phyloP scores from a whole-genome alignment of 176 grass and related monocot species.

The Avena sativa region DNA sequence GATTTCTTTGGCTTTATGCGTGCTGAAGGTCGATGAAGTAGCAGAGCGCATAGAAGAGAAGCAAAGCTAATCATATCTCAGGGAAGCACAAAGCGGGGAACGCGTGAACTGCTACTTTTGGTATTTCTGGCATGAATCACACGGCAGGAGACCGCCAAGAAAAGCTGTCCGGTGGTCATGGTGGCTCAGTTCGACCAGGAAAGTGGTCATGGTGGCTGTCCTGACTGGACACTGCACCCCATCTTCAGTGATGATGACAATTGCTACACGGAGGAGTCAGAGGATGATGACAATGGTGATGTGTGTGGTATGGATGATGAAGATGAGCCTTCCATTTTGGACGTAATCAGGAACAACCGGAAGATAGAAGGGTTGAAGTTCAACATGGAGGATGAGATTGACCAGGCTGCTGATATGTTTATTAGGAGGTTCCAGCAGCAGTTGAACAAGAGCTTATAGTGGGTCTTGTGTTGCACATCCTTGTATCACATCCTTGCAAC shows the following conservation, averaged over 20 bases:
- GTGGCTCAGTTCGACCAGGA: background rate
- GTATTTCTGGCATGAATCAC: no score
- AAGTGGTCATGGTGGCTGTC: background rate
- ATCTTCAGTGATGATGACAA: background rate
- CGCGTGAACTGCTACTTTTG: no score
- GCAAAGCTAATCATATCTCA: no score
- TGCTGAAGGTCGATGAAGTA: background rate
- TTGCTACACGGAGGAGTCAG: background rate
- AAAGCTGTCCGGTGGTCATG: background rate
- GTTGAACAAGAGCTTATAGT: constrained; percentile 48
- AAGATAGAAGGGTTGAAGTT: constrained; percentile 61
- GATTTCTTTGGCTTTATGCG: background rate
- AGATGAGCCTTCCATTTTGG: constrained; percentile 57
- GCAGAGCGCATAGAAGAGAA: background rate
- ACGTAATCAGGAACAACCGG: constrained; percentile 63
- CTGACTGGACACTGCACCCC: background rate
- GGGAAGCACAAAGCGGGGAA: no score
- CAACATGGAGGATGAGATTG: constrained; percentile 69
- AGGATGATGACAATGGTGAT: background rate
- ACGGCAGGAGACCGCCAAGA: no score
- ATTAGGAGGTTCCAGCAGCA: constrained; percentile 67
- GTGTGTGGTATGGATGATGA: background rate
- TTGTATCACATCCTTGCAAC: no score
- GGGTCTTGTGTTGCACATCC: background rate
- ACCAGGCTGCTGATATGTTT: constrained; percentile 73